Conservation (phyloP, 176 grass and related monocot species). For the Musa schizocarpa region DNA sequence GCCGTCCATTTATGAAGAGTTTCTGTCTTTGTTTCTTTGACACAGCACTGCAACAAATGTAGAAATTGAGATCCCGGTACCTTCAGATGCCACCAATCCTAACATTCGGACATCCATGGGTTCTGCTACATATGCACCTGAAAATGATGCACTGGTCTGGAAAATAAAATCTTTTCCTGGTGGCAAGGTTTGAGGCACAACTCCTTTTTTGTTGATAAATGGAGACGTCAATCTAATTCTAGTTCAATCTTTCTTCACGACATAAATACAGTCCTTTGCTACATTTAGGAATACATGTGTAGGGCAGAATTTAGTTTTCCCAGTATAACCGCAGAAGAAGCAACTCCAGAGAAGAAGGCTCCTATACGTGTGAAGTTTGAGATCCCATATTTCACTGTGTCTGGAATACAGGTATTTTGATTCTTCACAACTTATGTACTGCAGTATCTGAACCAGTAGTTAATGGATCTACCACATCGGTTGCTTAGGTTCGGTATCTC, state of each 20-base stretch:
- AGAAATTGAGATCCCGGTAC: slow-evolving; percentile 98
- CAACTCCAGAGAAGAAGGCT: slow-evolving; percentile 78
- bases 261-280: slow-evolving; percentile 5
- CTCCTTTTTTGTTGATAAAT: background rate
- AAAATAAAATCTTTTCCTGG: slow-evolving; percentile 99
- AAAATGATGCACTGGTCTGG: slow-evolving; percentile 96
- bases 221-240: slow-evolving; percentile 4
- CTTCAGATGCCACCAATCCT: slow-evolving; percentile 87
- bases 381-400: slow-evolving; percentile 98
- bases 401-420: slow-evolving; percentile 79
- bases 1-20: background rate
- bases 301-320: slow-evolving; percentile 97
- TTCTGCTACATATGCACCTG: slow-evolving; percentile 93
- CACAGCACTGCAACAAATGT: slow-evolving; percentile 99
- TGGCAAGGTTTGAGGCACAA: slow-evolving; percentile 61
- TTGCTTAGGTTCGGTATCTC: slow-evolving; percentile 79
- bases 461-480: background rate
- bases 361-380: slow-evolving; percentile 99
- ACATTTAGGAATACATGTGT: slow-evolving; percentile 94
- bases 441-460: background rate
- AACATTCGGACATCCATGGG: slow-evolving; percentile 99
- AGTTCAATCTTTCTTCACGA: background rate
- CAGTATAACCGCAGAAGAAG: slow-evolving; percentile 93
- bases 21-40: background rate
- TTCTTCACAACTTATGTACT: background rate